phyloP scores from a whole-genome alignment of 306 rosid species.

The Cicer bijugum region DNA sequence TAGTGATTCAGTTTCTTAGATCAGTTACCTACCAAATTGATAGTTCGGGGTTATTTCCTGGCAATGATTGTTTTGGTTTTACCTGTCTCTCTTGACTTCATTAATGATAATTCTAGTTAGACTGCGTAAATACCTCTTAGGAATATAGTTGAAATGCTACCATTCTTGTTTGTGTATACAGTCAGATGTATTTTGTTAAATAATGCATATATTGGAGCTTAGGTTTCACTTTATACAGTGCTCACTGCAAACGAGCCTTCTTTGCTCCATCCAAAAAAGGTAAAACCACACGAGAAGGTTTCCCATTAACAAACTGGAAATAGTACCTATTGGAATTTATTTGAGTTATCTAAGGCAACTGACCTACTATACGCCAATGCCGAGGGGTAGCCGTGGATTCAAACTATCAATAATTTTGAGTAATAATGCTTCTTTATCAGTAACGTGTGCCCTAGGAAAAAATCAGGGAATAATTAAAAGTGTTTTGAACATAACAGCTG shows the following conservation, averaged over 20 bases:
- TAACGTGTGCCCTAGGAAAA: background rate
- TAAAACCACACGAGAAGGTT: background rate
- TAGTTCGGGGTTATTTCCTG: background rate
- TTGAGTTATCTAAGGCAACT: background rate
- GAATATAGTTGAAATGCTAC: background rate
- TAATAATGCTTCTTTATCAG: constrained; percentile 4
- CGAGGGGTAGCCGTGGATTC: constrained; percentile 4
- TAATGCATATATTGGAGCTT: constrained; percentile 1
- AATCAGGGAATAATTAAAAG: constrained; percentile 9
- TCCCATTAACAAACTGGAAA: constrained; percentile 10
- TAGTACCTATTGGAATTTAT: constrained; percentile 5
- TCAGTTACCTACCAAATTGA: background rate
- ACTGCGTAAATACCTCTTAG: constrained; percentile 14
- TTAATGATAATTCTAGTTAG: constrained; percentile 26
- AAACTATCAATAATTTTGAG: background rate
- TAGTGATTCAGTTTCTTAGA: constrained; percentile 18
- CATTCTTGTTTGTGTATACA: constrained; percentile 8
- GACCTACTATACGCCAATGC: background rate
- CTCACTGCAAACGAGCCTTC: background rate
- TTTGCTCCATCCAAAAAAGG: background rate
- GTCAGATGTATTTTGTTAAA: background rate
- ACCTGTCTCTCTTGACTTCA: constrained; percentile 10
- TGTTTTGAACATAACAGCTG: constrained; percentile 12
- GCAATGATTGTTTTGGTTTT: constrained; percentile 18
- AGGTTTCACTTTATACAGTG: background rate